Conservation (phyloP, 176 grass and related monocot species). For the Lolium perenne region DNA sequence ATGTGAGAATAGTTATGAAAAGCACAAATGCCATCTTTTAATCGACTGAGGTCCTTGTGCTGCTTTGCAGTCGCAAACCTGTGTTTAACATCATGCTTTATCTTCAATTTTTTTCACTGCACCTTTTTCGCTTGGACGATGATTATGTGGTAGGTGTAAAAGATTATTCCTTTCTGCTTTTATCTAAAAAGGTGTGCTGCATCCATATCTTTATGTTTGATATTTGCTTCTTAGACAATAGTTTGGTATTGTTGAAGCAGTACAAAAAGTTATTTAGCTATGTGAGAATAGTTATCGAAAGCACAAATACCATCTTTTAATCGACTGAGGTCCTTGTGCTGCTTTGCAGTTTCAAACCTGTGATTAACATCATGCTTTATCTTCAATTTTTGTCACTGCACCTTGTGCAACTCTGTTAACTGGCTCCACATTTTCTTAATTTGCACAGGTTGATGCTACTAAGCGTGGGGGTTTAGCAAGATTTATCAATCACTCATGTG, state of each 20-base stretch:
- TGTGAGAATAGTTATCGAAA: constrained; percentile 12
- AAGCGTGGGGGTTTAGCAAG: constrained; percentile 95
- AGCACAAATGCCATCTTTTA: constrained; percentile 16
- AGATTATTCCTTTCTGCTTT: constrained; percentile 29
- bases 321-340: background rate
- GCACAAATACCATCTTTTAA: constrained; percentile 9
- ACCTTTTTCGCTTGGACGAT: constrained; percentile 96
- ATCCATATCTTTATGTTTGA: constrained; percentile 3
- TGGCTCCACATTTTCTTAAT: constrained; percentile 36
- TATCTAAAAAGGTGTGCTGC: background rate
- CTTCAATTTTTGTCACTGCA: constrained; percentile 4
- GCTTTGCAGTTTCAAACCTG: constrained; percentile 7
- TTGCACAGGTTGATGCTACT: constrained; percentile 90
- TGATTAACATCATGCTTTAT: background rate
- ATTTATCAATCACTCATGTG: constrained; percentile 98
- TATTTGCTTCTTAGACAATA: constrained; percentile 19
- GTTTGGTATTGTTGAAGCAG: constrained; percentile 21
- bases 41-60: background rate
- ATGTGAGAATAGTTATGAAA: constrained; percentile 11
- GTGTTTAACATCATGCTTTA: background rate
- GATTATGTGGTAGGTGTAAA: constrained; percentile 82
- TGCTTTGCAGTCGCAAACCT: constrained; percentile 14
- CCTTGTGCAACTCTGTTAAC: constrained; percentile 27
- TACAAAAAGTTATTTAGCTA: constrained; percentile 13
- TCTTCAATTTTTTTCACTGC: constrained; percentile 1